These are phyloP conservation scores for Hypomontagnella submonticulosa DNA, from an alignment of 495 filamentous ascomycete species.

Conservation along the genomic window DNA sequence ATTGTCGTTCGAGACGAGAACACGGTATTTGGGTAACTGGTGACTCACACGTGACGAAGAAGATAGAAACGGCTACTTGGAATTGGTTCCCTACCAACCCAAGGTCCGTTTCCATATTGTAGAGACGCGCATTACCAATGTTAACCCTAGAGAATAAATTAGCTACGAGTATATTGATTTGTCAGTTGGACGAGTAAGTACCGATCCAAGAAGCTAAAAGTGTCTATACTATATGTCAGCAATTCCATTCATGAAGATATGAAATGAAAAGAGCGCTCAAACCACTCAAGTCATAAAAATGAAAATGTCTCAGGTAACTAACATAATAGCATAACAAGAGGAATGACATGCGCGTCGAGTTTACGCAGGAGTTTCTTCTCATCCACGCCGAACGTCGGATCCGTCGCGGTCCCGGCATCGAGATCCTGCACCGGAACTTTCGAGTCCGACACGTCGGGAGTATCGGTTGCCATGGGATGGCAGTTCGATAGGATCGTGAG, in stretches of 20 bases:
- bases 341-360: conserved; percentile 52
- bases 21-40: background rate
- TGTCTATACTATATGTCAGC: conserved; percentile 35
- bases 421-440: conserved; percentile 29
- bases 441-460: conserved; percentile 32
- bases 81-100: conserved; percentile 70
- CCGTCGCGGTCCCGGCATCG: conserved; percentile 16
- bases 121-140: conserved; percentile 80
- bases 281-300: background rate
- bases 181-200: conserved; percentile 19
- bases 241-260: conserved; percentile 11
- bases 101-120: conserved; percentile 74
- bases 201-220: conserved; percentile 57
- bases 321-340: conserved; percentile 54
- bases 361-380: conserved; percentile 54
- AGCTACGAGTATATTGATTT: background rate
- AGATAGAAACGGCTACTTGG: conserved; percentile 74
- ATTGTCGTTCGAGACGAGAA: background rate
- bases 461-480: conserved; percentile 17
- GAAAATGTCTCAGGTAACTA: conserved; percentile 13
- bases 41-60: conserved; percentile 74
- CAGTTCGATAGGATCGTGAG: background rate
- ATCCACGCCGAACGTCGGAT: conserved; percentile 30
- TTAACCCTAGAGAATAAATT: conserved; percentile 63
- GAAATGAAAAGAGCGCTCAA: background rate